phyloP scores from a whole-genome alignment of 345 rosid species.

The Citrus unshiu region DNA sequence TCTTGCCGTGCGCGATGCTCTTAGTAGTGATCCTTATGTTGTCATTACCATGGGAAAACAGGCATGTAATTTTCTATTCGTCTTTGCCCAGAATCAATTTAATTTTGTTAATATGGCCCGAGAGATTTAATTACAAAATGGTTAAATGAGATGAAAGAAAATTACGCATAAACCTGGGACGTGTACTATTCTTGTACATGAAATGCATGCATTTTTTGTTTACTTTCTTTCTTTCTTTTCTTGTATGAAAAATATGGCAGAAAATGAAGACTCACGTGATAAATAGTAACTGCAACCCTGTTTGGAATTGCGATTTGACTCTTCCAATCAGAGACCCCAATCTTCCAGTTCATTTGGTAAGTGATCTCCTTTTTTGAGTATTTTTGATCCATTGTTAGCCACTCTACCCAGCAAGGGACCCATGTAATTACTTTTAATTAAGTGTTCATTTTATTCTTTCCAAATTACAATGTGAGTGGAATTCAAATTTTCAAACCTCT shows the following conservation, averaged over 20 bases:
- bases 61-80: conserved; percentile 15
- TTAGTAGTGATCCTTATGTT: conserved; percentile 38
- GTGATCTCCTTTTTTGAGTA: conserved; percentile 14
- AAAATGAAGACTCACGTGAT: conserved; percentile 60
- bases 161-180: no score
- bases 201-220: no score
- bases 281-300: conserved; percentile 70
- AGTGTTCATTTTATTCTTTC: no score
- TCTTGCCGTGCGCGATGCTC: conserved; percentile 36
- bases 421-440: neutral
- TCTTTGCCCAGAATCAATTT: conserved; percentile 7
- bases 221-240: neutral
- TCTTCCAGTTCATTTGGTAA: conserved; percentile 55
- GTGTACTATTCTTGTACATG: no score
- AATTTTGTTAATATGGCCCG: neutral
- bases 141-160: no score
- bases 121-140: no score
- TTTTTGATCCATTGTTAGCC: neutral
- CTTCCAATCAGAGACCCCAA: conserved; percentile 45
- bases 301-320: conserved; percentile 79
- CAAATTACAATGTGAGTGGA: neutral
- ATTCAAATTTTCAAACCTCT: no score
- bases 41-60: conserved; percentile 39
- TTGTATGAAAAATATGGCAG: conserved; percentile 35
- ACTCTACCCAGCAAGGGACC: no score